These are phyloP conservation scores for Talaromyces ruber DNA, from an alignment of 495 filamentous ascomycete species.

Conservation along the genomic window DNA sequence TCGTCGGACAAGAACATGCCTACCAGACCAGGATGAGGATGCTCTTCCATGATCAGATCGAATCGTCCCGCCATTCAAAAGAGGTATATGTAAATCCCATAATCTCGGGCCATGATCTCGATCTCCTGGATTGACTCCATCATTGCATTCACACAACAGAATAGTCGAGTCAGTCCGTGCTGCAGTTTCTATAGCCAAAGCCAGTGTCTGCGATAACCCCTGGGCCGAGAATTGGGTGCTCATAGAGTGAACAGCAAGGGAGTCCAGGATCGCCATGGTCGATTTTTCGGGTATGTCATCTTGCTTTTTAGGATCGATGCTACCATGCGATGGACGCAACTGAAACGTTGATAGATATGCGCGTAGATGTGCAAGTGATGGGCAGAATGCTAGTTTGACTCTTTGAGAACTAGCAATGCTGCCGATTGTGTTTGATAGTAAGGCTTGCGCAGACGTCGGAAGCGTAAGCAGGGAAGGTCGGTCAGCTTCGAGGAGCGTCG, in stretches of 20 bases:
- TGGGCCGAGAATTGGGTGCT: constrained; percentile 81
- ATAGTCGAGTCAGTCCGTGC: constrained; percentile 21
- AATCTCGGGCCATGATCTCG: constrained; percentile 25
- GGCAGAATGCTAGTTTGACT: constrained; percentile 60
- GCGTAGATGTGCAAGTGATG: constrained; percentile 66
- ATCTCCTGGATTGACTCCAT: constrained; percentile 21
- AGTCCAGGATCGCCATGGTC: constrained; percentile 55
- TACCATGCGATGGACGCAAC: neutral
- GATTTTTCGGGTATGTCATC: constrained; percentile 6
- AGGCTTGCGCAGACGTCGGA: neutral
- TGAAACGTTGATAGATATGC: constrained; percentile 58
- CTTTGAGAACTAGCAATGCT: constrained; percentile 58
- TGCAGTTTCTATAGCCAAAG: constrained; percentile 59
- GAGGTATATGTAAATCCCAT: constrained; percentile 49
- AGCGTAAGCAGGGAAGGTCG: constrained; percentile 21
- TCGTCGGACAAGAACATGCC: constrained; percentile 53
- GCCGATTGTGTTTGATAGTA: constrained; percentile 54
- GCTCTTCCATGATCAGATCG: constrained; percentile 45
- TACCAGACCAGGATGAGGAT: constrained; percentile 50
- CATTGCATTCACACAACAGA: constrained; percentile 32
- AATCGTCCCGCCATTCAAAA: constrained; percentile 54
- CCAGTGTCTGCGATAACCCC: constrained; percentile 62
- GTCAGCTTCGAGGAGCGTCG: constrained; percentile 6
- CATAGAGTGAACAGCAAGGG: constrained; percentile 57
- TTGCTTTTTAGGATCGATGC: neutral